Evolutionary conservation across 2,329 filamentous ascomycete species (phyloP).

Genomic region (Phialemoniopsis sp.): DNA sequence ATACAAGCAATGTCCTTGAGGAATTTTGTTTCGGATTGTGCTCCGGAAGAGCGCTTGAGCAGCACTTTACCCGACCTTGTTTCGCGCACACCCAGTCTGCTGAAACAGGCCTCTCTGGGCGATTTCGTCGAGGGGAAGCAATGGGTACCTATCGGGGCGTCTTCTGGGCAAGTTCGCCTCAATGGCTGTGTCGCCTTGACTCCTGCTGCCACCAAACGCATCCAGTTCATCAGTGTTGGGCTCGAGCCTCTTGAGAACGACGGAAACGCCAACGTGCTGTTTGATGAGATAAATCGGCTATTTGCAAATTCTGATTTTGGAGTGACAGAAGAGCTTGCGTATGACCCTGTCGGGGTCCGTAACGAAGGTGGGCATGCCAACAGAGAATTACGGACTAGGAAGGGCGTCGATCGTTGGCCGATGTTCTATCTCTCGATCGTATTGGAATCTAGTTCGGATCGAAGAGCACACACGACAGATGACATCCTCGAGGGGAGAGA

Average conservation of each 20-base stretch:
- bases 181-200: conserved; percentile 67
- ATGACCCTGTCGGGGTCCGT: conserved; percentile 24
- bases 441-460: conserved; percentile 14
- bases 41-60: too few species aligned
- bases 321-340: conserved; percentile 39
- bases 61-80: conserved; percentile 5
- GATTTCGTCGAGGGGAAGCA: conserved; percentile 42
- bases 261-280: conserved; percentile 60
- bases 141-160: conserved; percentile 72
- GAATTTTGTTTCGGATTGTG: conserved; percentile 2
- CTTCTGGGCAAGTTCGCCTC: conserved; percentile 56
- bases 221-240: conserved; percentile 81
- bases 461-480: conserved; percentile 21
- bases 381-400: conserved; percentile 51
- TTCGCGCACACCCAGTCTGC: conserved; percentile 39
- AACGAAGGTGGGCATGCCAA: conserved; percentile 43
- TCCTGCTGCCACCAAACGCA: conserved; percentile 65
- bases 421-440: conserved; percentile 80
- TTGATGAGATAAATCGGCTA: conserved; percentile 71
- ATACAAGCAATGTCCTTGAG: conserved; percentile 34
- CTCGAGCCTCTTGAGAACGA: conserved; percentile 59
- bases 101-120: conserved; percentile 64
- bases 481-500: conserved; percentile 39
- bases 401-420: conserved; percentile 76
- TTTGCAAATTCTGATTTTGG: conserved; percentile 80